Evolutionary conservation across 768 basidiomycete species (phyloP).

Genomic region (Tricholoma furcatifolium): DNA sequence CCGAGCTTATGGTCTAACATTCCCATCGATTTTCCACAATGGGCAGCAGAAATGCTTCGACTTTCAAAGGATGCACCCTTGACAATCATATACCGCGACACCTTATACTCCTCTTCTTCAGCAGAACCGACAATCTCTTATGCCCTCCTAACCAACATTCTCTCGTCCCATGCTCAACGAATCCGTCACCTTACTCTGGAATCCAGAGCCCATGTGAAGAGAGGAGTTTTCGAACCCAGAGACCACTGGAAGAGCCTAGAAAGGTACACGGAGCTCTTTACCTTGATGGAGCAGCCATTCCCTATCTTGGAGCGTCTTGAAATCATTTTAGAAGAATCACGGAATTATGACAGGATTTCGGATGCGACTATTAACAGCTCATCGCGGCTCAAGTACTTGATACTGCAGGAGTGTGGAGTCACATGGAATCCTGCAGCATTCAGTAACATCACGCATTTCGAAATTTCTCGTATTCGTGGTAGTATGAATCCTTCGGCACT

Average conservation of each 20-base stretch:
- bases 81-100: background rate
- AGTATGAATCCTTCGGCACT: background rate
- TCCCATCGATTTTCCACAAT: background rate
- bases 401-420: background rate
- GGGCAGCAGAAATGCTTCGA: constrained; percentile 5
- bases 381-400: background rate
- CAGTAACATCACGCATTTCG: background rate
- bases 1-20: constrained; percentile 4
- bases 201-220: background rate
- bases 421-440: background rate
- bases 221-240: background rate
- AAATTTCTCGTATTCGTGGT: background rate
- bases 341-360: background rate
- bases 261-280: background rate
- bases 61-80: background rate
- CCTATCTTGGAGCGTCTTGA: background rate
- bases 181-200: too few species aligned
- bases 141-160: too few species aligned
- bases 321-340: background rate
- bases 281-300: background rate
- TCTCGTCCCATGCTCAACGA: too few species aligned
- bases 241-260: background rate
- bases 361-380: background rate
- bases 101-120: background rate
- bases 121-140: background rate